Conservation (phyloP, 2,329 filamentous ascomycete genomes). For the Trichoderma asperellum region DNA sequence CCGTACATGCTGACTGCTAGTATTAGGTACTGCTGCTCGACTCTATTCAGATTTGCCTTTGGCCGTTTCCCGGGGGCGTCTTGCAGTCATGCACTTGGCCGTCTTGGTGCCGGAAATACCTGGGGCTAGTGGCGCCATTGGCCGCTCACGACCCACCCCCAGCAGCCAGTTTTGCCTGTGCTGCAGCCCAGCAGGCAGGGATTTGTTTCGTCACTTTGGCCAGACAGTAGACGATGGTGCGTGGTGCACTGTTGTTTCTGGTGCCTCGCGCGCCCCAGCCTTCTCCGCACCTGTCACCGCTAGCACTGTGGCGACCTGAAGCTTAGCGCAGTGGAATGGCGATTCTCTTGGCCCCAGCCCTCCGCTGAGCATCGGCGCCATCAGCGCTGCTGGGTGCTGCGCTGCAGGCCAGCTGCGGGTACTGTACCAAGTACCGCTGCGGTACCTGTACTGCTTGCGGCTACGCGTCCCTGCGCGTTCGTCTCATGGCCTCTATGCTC, state of each 20-base stretch:
- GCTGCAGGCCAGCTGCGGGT: constrained; percentile 23
- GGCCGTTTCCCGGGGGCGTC: not conserved
- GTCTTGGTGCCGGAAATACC: constrained; percentile 4
- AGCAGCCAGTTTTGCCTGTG: not conserved
- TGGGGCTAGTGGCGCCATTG: constrained; percentile 8
- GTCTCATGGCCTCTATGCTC: not conserved
- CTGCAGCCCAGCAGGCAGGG: constrained; percentile 1
- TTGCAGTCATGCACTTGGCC: constrained; percentile 19
- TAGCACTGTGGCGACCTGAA: constrained; percentile 13
- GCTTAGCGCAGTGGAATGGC: not conserved
- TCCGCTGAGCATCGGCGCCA: constrained; percentile 13
- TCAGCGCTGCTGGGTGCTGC: constrained; percentile 7
- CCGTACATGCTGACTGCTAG: too few relatives aligned
- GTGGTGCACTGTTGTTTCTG: not conserved
- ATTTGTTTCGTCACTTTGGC: constrained; percentile 16
- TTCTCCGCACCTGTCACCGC: not conserved
- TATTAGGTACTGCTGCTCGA: too few relatives aligned
- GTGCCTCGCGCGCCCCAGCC: not conserved
- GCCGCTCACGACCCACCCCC: not conserved
- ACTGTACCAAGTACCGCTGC: constrained; percentile 18
- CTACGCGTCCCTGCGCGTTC: not conserved
- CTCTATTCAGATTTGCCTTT: not conserved
- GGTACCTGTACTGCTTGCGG: constrained; percentile 1
- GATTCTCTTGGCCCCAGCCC: not conserved
- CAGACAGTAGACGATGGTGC: constrained; percentile 1